These are phyloP conservation scores for Schoenoplectus tabernaemontani DNA, from an alignment of 202 grass and related monocot species.

Conservation along the genomic window DNA sequence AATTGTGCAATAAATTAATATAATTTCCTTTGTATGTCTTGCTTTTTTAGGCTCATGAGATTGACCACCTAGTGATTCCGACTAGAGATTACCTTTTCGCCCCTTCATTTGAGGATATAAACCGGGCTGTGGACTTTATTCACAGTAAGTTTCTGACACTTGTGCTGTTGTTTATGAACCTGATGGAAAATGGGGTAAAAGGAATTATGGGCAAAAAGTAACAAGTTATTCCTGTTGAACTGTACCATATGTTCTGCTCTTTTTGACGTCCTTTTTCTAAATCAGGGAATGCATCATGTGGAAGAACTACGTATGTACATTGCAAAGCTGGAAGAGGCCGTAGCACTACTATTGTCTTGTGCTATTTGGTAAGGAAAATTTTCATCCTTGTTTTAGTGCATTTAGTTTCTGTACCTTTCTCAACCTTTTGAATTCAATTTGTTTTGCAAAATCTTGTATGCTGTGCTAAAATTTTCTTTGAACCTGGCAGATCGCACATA, in stretches of 20 bases:
- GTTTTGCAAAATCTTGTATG: neutral
- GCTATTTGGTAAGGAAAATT: slow-evolving; percentile 49
- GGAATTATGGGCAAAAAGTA: neutral
- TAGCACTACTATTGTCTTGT: slow-evolving; percentile 72
- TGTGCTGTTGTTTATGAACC: neutral
- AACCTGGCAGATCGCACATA: slow-evolving; percentile 60
- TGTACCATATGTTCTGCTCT: neutral
- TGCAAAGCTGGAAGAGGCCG: slow-evolving; percentile 82
- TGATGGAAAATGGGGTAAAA: neutral
- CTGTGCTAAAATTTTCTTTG: neutral
- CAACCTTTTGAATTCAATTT: neutral
- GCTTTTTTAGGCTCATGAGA: slow-evolving; percentile 44
- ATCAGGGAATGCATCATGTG: slow-evolving; percentile 39
- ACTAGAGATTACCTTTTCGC: slow-evolving; percentile 82
- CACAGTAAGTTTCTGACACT: slow-evolving; percentile 46
- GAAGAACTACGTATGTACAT: slow-evolving; percentile 57
- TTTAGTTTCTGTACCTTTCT: neutral
- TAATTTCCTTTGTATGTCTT: neutral
- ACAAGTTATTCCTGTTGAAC: neutral
- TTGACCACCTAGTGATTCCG: slow-evolving; percentile 70
- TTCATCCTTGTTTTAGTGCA: neutral
- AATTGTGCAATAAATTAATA: neutral
- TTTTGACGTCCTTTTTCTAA: slow-evolving; percentile 7
- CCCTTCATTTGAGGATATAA: slow-evolving; percentile 53
- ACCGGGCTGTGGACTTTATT: slow-evolving; percentile 65